phyloP scores from a whole-genome alignment of 768 basidiomycete genomes.

The Termitomyces bulborhizus region DNA sequence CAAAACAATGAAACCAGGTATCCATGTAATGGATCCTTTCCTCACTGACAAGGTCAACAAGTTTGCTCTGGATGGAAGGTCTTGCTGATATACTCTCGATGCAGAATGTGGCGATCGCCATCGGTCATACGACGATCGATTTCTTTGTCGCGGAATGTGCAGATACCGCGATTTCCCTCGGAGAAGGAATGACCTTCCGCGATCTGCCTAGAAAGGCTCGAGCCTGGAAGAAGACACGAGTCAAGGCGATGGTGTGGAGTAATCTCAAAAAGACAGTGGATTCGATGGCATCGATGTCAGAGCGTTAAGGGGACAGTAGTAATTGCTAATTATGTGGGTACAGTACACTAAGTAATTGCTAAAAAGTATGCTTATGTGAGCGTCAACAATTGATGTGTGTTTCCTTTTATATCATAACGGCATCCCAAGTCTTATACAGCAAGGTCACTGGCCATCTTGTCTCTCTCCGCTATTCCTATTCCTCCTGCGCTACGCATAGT shows the following conservation, averaged over 20 bases:
- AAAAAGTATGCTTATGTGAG: no score
- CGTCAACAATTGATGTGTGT: not conserved
- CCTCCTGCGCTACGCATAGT: slow-evolving; percentile 10
- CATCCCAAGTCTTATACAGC: slow-evolving; percentile 9
- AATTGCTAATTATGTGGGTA: no score
- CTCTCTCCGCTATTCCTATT: slow-evolving; percentile 13
- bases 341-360: no score
- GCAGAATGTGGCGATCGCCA: slow-evolving; percentile 2
- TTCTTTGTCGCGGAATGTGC: slow-evolving; percentile 1
- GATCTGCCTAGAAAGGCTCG: not conserved
- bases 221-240: not conserved
- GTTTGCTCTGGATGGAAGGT: not conserved
- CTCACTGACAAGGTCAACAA: slow-evolving; percentile 1
- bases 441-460: slow-evolving; percentile 24
- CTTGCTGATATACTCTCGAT: not conserved
- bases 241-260: no score
- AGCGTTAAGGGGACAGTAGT: no score
- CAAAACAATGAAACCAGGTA: no score
- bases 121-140: not conserved
- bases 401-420: slow-evolving; percentile 6
- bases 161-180: not conserved
- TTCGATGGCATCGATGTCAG: no score
- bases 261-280: no score
- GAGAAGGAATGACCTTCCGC: not conserved
- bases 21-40: slow-evolving; percentile 11